Conservation (phyloP, 208 protist species). For the Crithidia fasciculata region DNA sequence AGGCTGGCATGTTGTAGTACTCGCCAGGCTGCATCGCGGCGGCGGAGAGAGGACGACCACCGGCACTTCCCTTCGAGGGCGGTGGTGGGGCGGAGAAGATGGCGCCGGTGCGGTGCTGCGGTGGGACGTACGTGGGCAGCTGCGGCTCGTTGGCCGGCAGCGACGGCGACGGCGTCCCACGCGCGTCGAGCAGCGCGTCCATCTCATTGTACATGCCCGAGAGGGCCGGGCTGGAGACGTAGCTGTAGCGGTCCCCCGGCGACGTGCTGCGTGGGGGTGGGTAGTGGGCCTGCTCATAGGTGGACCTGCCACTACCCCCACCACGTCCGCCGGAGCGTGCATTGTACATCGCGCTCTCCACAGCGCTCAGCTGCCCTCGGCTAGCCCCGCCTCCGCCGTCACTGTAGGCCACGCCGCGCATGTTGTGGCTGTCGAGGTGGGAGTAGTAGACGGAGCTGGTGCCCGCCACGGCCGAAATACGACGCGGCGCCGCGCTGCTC, state of each 20-base stretch:
- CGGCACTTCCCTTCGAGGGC: not conserved
- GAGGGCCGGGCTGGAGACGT: not conserved
- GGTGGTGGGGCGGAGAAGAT: not conserved
- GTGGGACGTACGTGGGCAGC: not conserved
- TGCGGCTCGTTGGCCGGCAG: not conserved
- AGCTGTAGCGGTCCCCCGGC: not conserved
- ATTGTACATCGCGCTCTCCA: constrained; percentile 6
- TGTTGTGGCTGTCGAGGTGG: not conserved
- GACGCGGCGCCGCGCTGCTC: no score
- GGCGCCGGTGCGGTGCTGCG: not conserved
- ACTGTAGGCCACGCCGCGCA: not conserved
- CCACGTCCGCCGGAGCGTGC: not conserved
- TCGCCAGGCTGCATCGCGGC: no score
- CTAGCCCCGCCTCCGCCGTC: not conserved
- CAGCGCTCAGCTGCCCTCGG: not conserved
- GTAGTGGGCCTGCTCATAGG: not conserved
- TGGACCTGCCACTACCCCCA: not conserved
- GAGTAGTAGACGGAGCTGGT: constrained; percentile 2
- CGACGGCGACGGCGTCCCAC: not conserved
- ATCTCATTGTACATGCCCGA: not conserved
- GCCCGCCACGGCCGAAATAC: not conserved
- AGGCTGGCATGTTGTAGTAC: no score
- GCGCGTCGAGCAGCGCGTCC: not conserved
- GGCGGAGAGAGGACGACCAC: not conserved
- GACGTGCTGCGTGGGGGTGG: not conserved